Evolutionary conservation across 129 eudicot species (phyloP).

Genomic region (Rutidosis leptorrhynchoides): DNA sequence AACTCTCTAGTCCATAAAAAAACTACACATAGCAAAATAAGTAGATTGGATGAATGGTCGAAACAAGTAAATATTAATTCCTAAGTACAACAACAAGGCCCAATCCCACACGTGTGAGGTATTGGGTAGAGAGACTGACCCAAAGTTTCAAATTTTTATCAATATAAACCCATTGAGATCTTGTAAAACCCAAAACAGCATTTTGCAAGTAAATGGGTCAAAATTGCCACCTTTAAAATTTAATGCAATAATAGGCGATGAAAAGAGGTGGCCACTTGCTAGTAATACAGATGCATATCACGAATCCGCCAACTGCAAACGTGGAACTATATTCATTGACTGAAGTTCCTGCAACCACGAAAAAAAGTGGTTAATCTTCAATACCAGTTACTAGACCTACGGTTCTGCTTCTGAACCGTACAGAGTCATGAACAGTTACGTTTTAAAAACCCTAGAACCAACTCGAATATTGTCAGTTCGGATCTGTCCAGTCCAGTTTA

Average conservation of each 20-base stretch:
- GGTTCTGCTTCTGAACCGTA: neutral
- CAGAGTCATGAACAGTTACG: no score
- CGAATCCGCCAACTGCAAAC: conserved; percentile 50
- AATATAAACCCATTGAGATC: neutral
- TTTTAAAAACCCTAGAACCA: no score
- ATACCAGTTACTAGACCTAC: neutral
- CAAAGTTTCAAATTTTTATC: neutral
- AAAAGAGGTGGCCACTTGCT: neutral
- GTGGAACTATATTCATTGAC: conserved; percentile 77
- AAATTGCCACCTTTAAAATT: neutral
- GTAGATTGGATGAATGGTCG: neutral
- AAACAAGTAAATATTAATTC: neutral
- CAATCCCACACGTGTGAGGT: no score
- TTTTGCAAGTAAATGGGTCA: neutral
- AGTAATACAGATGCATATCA: neutral
- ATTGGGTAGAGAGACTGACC: no score
- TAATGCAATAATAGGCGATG: neutral
- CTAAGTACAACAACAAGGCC: no score
- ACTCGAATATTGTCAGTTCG: no score
- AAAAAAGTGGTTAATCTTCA: neutral
- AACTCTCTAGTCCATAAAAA: neutral
- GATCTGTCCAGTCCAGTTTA: no score
- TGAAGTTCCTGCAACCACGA: conserved; percentile 56
- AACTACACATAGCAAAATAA: neutral
- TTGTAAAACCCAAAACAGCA: neutral